phyloP scores from a whole-genome alignment of 768 basidiomycete genomes.

The Phaeotremella fagi region DNA sequence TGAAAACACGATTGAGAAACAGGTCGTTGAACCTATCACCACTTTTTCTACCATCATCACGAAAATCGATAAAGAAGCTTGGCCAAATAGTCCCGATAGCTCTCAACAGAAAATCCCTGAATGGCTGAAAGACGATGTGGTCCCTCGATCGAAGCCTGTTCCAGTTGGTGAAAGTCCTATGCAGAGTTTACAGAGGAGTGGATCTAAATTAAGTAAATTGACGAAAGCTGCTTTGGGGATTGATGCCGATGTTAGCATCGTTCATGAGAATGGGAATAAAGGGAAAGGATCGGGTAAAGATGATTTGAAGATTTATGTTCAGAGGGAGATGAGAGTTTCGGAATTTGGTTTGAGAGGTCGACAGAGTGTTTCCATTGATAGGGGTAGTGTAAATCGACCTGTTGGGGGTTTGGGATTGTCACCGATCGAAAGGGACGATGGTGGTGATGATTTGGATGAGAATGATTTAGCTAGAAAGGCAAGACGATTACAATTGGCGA shows the following conservation, averaged over 20 bases:
- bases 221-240: constrained; percentile 10
- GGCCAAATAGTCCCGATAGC: constrained; percentile 10
- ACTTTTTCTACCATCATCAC: constrained; percentile 5
- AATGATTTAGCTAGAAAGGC: not conserved
- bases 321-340: constrained; percentile 11
- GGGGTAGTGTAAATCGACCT: not conserved
- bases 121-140: too few species aligned
- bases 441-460: not conserved
- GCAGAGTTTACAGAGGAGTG: not conserved
- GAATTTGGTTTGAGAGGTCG: not conserved
- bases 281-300: not conserved
- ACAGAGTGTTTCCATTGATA: not conserved
- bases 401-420: too few species aligned
- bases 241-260: not conserved
- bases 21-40: constrained; percentile 22
- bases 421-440: too few species aligned
- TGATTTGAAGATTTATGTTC: constrained; percentile 16
- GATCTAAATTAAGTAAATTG: not conserved
- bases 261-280: too few species aligned
- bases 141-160: too few species aligned
- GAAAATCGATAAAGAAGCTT: constrained; percentile 4
- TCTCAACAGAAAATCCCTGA: too few species aligned
- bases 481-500: constrained; percentile 24
- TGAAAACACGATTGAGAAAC: constrained; percentile 15
- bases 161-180: too few species aligned